Evolutionary conservation across 2,329 filamentous ascomycete species (phyloP), one percentile per base, ranked within the genome.

Genomic region (Tolypocladium amazonense): DNA sequence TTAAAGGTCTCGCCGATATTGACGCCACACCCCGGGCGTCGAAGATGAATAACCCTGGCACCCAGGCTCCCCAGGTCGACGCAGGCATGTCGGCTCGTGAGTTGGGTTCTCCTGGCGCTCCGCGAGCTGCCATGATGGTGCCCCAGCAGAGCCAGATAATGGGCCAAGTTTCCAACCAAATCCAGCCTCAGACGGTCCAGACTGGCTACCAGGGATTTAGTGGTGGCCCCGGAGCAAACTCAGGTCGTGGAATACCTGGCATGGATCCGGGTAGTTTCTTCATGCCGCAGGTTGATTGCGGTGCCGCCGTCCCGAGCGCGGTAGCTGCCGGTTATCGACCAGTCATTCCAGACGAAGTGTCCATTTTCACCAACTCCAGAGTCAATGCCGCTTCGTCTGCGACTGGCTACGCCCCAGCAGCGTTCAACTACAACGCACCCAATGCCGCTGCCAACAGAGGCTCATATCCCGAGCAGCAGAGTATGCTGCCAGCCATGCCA

Each of bases 21-120:
- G n/a, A 56, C 33, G 52, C 53, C 30, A 59, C 58, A 25, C 58
- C 58, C 14, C 58, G 58, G 37, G 58, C 58, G 4, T 59, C 53
- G 52, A 30, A 33, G 6, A 14, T 39, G 20, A 56, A 56, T 30
- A 18, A 1, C 1, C 14, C n/a, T 18, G 38, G 27, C 18, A 12
- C 18, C 47, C 27, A 52, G 18, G 12, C 35, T 37, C 8, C 47
- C 2, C 27, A 33, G 27, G 27, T 18, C 3, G 47, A 8, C 18
- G 7, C 47, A n/a, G 27, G 14, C 15, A 11, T 33, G 27, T 33
- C 47, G 15, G 18, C 47, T 20, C 47, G 47, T n/a, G 27, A 52
- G 27, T 4, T 52, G 18, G 47, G 47, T 33, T 52, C 47, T 52
- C 47, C 47, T n/a, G 18, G 15, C 15, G 15, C 47, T 3, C 47